Evolutionary conservation across 208 protist species (phyloP), one percentile per base, ranked within the genome.

Genomic region (Acanthamoeba healyi): DNA sequence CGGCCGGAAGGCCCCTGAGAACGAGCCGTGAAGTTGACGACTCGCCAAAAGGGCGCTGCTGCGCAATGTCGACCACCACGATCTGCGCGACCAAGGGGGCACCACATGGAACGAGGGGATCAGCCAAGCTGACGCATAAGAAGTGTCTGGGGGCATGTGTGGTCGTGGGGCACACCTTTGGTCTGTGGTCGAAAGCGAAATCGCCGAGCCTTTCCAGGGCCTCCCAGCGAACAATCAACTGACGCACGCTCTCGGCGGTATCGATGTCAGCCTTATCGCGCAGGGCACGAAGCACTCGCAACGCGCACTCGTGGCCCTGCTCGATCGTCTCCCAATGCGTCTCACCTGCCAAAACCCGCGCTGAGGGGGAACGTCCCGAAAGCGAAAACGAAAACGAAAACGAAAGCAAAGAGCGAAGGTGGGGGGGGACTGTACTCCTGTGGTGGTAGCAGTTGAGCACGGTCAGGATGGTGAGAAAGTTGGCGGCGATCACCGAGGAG

Each of bases 381-480:
- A 56, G 24, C 12, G 24, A 56, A 44, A 44, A 46, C 1, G 15
- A 79, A 19, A 7, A 9, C 36, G 17, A 79, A 79, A 26, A 14
- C 63, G 26, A 72, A 72, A 10, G 36, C 15, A 2, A 24, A 44
- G 1, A 7, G 29, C 6, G 67, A 29, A 1, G n/a, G 5, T 2
- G 34, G 0, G 19, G 5, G 49, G 49, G 49, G 49, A 6, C 15
- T 19, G 15, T 67, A 79, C 67, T 79, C 12, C 24, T 79, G 38
- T 79, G 67, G 19, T 79, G 67, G 67, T 46, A 79, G 36, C 38
- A 49, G 67, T 79, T 42, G 67, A 79, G 67, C 1, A 34, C 67
- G 1, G 38, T 49, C 0, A 79, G 36, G 38, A 79, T 79, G 67
- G 67, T 79, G 17, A 79, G 67, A 29, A 79, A 79, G 38, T 79